These are phyloP conservation scores for Ogataea dorogensis DNA, from an alignment of 805 yeast species.

Conservation along the genomic window DNA sequence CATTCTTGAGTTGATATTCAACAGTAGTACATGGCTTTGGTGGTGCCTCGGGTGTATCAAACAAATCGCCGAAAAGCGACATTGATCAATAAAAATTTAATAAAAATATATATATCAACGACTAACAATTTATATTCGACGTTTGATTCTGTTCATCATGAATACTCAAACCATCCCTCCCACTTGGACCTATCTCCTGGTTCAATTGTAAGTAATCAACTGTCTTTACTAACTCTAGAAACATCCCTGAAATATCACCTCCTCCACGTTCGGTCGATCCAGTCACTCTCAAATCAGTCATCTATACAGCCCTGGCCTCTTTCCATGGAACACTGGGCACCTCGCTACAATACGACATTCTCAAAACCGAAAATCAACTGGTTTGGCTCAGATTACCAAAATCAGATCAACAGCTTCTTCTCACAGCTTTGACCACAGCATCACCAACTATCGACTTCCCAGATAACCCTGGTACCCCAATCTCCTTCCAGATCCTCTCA, in stretches of 20 bases:
- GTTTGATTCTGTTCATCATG: not conserved
- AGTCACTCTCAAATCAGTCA: conserved; percentile 28
- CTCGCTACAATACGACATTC: conserved; percentile 27
- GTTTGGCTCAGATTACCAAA: conserved; percentile 26
- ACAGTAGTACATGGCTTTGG: conserved; percentile 30
- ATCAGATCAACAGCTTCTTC: conserved; percentile 19
- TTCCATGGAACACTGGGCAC: conserved; percentile 31
- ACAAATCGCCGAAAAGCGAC: conserved; percentile 10
- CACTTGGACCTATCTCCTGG: conserved; percentile 4
- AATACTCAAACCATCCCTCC: not conserved
- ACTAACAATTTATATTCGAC: not conserved
- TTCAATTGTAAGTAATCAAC: conserved; percentile 6
- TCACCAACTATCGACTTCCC: conserved; percentile 11
- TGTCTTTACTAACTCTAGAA: conserved; percentile 2
- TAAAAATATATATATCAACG: not conserved
- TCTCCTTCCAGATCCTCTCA: conserved; percentile 14
- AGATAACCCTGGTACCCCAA: conserved; percentile 10
- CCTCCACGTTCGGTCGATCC: too few species aligned
- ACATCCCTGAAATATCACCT: conserved; percentile 1
- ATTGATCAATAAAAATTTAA: conserved; percentile 2
- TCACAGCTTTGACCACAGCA: conserved; percentile 20
- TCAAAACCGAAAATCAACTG: conserved; percentile 11
- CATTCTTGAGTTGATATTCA: conserved; percentile 49
- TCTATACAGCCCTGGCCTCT: conserved; percentile 22
- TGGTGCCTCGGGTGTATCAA: conserved; percentile 7